Evolutionary conservation across 1,284 basidiomycete species (phyloP), one percentile per base, ranked within the genome.

Genomic region (Neonothopanus nambi): DNA sequence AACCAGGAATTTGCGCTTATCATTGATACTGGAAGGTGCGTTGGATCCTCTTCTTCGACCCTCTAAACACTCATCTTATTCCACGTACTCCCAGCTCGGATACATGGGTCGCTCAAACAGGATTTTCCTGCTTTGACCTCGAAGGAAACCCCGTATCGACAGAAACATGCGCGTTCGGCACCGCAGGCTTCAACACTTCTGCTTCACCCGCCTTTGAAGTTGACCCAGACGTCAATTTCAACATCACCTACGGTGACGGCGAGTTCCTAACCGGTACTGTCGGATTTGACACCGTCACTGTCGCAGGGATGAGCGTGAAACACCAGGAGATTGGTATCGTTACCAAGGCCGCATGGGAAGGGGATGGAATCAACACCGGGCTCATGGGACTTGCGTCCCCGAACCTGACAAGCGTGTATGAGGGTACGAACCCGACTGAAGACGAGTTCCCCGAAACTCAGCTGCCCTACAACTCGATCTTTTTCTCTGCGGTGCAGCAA

Each of bases 301-400:
- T 65, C 24, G 65, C 58, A 9, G 61, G 57, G 2, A 18, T 66
- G 26, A 57, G 58, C 3, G 64, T 66, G 7, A 38, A 43, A 1
- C 48, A 55, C 3, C 64, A 66, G 47, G 65, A 67, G 38, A 59
- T 67, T 26, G 63, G 62, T 6, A 42, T 65, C 2, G 63, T 63
- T 0, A 61, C 40, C 20, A 52, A 56, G 1, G 59, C 64, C 11
- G 63, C 63, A 4, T 66, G 64, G 64, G 41, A 59, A 6, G 65
- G 65, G 1, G 63, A 64, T 37, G 59, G 61, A 1, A 50, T 64
- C 21, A 61, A 61, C 36, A 56, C 59, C 1, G 65, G 65, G 0
- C 51, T 67, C 0, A 61, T 65, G 11, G 61, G 61, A 5, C 55
- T 62, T n/a, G 60, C 59, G 15, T 62, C 54, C 23, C 59, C 61